A percentile compares a stretch with the other conserved stretches of the same genome.
These are phyloP conservation scores for Solidago caesia DNA, from an alignment of 129 eudicot genomes.

Conservation along the genomic window DNA sequence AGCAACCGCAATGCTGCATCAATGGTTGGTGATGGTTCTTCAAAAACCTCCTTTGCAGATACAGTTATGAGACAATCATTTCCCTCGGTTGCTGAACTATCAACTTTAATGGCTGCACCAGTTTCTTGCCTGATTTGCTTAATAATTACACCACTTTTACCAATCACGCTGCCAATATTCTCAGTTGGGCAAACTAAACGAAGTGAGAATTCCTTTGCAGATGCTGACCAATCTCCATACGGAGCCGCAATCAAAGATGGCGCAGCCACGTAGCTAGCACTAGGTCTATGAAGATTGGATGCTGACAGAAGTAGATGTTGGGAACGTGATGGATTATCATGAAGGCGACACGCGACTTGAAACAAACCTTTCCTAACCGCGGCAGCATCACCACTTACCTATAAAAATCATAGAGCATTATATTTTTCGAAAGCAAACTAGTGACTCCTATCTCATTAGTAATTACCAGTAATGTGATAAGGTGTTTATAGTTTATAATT, in stretches of 20 bases:
- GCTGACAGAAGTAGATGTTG: conserved; percentile 69
- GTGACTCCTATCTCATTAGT: not conserved
- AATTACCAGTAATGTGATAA: not conserved
- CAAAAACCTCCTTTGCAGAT: conserved; percentile 69
- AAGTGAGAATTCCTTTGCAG: conserved; percentile 65
- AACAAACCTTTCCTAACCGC: conserved; percentile 67
- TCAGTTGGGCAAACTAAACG: conserved; percentile 81
- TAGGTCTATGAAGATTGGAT: conserved; percentile 52
- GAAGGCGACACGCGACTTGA: conserved; percentile 73
- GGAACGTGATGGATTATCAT: conserved; percentile 82
- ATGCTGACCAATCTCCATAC: conserved; percentile 50
- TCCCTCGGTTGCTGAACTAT: conserved; percentile 71
- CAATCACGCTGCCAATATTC: conserved; percentile 80
- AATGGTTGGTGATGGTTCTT: conserved; percentile 68
- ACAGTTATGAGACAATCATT: conserved; percentile 82
- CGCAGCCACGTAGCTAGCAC: conserved; percentile 49
- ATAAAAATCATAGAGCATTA: conserved; percentile 15
- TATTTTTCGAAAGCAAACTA: not conserved
- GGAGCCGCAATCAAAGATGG: conserved; percentile 50
- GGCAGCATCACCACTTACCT: conserved; percentile 71
- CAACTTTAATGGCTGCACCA: conserved; percentile 77
- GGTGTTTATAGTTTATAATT: no score
- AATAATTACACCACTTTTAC: conserved; percentile 78
- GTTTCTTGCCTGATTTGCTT: conserved; percentile 90
- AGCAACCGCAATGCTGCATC: conserved; percentile 84